phyloP scores from a whole-genome alignment of 805 yeast genomes.

The Wickerhamiella cacticola region DNA sequence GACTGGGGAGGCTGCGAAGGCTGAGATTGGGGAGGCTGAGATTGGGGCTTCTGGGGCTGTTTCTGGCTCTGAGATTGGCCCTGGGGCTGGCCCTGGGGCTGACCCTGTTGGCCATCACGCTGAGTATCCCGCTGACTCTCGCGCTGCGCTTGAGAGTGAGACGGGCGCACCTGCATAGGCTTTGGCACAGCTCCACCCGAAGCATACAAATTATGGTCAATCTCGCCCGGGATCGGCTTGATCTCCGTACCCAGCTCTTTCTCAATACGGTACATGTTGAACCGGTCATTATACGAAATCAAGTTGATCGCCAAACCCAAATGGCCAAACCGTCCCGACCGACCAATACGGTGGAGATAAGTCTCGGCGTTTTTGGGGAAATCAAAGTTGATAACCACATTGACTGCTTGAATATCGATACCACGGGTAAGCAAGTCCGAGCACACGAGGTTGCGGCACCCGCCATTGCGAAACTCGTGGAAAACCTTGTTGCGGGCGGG shows the following conservation, averaged over 20 bases:
- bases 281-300: conserved; percentile 94
- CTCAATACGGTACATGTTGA: conserved; percentile 84
- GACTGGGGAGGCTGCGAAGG: no score
- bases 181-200: conserved; percentile 59
- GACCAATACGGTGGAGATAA: conserved; percentile 94
- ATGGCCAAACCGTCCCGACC: conserved; percentile 98
- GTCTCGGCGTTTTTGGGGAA: conserved; percentile 98
- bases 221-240: conserved; percentile 89
- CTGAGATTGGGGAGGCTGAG: neutral
- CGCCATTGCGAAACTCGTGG: conserved; percentile 97
- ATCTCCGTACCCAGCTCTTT: conserved; percentile 96
- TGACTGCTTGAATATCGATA: conserved; percentile 97
- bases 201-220: conserved; percentile 80
- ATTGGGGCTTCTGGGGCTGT: neutral
- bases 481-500: conserved; percentile 93
- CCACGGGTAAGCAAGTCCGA: conserved; percentile 95
- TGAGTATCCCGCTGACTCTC: no score
- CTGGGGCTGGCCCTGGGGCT: neutral
- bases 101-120: neutral
- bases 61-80: neutral
- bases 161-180: conserved; percentile 53
- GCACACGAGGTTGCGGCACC: conserved; percentile 92
- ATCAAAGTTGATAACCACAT: conserved; percentile 94
- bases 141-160: conserved; percentile 1
- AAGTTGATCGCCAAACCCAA: conserved; percentile 94